Evolutionary conservation across 164 flowering plant species (phyloP).

Genomic region (Piper betle): DNA sequence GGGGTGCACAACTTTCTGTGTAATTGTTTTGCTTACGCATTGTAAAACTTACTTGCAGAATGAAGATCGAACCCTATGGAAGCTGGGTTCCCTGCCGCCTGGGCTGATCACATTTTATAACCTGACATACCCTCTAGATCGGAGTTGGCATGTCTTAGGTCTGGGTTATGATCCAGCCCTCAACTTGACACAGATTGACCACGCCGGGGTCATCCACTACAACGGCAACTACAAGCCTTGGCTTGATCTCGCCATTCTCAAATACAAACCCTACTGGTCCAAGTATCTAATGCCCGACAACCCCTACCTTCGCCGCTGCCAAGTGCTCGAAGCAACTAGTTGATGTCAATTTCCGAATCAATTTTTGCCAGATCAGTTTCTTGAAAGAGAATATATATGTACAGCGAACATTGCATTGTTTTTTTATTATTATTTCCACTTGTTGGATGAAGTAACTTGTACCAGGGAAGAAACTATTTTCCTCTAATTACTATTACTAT

Average conservation of each 20-base stretch:
- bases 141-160: conserved; percentile 90
- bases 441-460: no score
- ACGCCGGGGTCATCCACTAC: conserved; percentile 88
- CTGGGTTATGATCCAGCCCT: conserved; percentile 96
- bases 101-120: conserved; percentile 95
- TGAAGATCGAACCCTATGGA: conserved; percentile 91
- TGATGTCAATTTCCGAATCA: not conserved
- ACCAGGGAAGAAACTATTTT: no score
- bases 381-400: not conserved
- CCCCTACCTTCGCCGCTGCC: conserved; percentile 61
- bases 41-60: conserved; percentile 40
- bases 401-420: not conserved
- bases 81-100: conserved; percentile 90
- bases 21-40: not conserved
- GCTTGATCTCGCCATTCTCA: conserved; percentile 75
- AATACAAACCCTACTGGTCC: conserved; percentile 85
- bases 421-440: no score
- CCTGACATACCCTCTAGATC: conserved; percentile 69
- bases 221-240: conserved; percentile 97
- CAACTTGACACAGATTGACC: conserved; percentile 71
- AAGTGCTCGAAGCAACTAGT: conserved; percentile 12
- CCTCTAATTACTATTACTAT: no score
- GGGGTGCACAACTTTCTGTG: not conserved
- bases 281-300: conserved; percentile 61
- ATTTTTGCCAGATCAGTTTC: not conserved